Evolutionary conservation across 1,284 basidiomycete species (phyloP).

Genomic region (Fomitopsis palustris): DNA sequence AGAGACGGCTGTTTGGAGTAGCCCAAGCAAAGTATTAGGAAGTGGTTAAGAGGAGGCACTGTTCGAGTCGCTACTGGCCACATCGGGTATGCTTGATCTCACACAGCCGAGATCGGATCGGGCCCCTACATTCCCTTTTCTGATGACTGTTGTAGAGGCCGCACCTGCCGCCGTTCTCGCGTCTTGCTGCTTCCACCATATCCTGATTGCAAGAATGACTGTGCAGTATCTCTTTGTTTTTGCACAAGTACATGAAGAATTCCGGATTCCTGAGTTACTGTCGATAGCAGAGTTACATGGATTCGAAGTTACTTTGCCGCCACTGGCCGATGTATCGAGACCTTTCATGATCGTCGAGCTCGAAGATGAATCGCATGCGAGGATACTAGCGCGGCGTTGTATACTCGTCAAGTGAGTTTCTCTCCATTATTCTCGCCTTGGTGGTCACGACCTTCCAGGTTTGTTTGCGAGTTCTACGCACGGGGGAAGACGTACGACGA

Average conservation of each 20-base stretch:
- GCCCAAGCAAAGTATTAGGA: too few relatives aligned
- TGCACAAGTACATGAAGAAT: constrained; percentile 77
- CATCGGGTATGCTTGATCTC: neutral
- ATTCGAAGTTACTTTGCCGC: constrained; percentile 49
- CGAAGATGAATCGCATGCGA: constrained; percentile 70
- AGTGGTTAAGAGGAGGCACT: too few relatives aligned
- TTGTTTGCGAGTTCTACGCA: constrained; percentile 75
- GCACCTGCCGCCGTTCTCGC: too few relatives aligned
- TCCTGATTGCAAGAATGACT: neutral
- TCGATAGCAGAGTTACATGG: constrained; percentile 68
- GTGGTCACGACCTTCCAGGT: constrained; percentile 43
- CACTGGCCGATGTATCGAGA: constrained; percentile 49
- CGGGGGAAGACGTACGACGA: constrained; percentile 65
- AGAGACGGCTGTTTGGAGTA: too few relatives aligned
- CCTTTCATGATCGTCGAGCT: constrained; percentile 78
- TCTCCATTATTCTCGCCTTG: constrained; percentile 7
- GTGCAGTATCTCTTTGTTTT: constrained; percentile 68
- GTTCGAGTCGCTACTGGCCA: neutral
- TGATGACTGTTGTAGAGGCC: neutral
- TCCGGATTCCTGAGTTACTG: constrained; percentile 76
- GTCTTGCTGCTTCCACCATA: too few relatives aligned
- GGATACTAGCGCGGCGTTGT: constrained; percentile 72
- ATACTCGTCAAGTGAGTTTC: constrained; percentile 72
- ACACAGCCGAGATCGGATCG: neutral
- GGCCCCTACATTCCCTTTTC: neutral